Conservation (phyloP, 805 yeast species). For the Lachancea lanzarotensis region DNA sequence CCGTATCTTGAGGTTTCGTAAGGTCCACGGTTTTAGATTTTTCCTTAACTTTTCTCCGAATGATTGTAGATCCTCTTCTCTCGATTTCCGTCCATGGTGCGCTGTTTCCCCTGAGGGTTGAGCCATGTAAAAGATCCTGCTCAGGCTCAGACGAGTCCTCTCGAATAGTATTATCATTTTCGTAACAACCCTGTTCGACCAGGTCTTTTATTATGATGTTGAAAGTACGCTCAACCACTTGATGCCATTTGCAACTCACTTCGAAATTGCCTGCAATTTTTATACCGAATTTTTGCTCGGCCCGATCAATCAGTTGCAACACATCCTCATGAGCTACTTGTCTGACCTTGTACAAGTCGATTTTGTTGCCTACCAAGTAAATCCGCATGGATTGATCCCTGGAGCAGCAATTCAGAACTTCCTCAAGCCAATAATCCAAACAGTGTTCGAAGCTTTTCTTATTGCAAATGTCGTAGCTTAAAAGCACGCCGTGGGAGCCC, state of each 20-base stretch:
- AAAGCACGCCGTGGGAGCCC: constrained; percentile 41
- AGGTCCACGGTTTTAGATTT: constrained; percentile 3
- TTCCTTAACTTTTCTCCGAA: constrained; percentile 3
- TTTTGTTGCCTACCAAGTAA: constrained; percentile 43
- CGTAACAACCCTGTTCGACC: constrained; percentile 37
- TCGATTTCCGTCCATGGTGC: background rate
- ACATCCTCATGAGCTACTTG: constrained; percentile 38
- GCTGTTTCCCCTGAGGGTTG: background rate
- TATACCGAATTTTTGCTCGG: constrained; percentile 29
- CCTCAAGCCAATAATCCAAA: constrained; percentile 38
- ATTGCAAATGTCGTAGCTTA: constrained; percentile 41
- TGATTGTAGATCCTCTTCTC: constrained; percentile 3
- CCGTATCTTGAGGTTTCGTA: constrained; percentile 2
- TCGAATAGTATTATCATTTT: constrained; percentile 9
- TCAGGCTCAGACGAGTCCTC: background rate
- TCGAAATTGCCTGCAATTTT: constrained; percentile 40
- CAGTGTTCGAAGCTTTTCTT: constrained; percentile 33
- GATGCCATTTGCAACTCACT: constrained; percentile 41
- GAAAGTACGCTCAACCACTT: constrained; percentile 35
- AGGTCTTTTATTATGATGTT: constrained; percentile 36
- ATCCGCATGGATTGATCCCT: constrained; percentile 31
- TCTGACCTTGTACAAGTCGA: constrained; percentile 33
- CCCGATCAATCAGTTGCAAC: constrained; percentile 26
- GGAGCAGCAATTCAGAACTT: constrained; percentile 34
- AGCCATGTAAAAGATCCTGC: background rate